Evolutionary conservation across 352 stramenopile species (phyloP).

Genomic region (Globisporangium paddicum): DNA sequence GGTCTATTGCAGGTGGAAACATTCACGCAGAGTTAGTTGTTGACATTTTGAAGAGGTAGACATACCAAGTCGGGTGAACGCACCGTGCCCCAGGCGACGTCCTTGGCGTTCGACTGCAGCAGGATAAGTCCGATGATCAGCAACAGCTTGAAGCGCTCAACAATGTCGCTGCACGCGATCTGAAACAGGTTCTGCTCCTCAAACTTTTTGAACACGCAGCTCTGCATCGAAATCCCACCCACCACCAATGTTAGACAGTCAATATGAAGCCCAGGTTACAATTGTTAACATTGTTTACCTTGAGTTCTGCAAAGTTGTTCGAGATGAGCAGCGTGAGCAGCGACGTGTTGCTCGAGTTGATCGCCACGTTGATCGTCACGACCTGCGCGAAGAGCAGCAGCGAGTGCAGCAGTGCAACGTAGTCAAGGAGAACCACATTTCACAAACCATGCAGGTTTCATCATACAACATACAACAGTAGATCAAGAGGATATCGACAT

Average conservation of each 20-base stretch:
- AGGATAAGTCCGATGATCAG: constrained; percentile 95
- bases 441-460: neutral
- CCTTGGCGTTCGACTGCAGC: constrained; percentile 79
- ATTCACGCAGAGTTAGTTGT: neutral
- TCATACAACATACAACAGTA: neutral
- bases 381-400: constrained; percentile 96
- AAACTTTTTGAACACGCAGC: constrained; percentile 98
- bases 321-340: constrained; percentile 93
- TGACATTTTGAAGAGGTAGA: too few relatives aligned
- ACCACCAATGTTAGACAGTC: too few relatives aligned
- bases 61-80: constrained; percentile 6
- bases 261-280: neutral
- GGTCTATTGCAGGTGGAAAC: constrained; percentile 21
- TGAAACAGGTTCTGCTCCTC: constrained; percentile 97
- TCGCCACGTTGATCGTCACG: constrained; percentile 96
- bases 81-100: constrained; percentile 77
- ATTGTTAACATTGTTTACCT: constrained; percentile 35
- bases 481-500: constrained; percentile 54
- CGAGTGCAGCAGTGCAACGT: constrained; percentile 79
- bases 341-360: constrained; percentile 93
- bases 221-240: too few relatives aligned
- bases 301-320: constrained; percentile 99
- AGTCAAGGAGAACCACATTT: constrained; percentile 21
- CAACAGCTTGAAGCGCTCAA: constrained; percentile 97
- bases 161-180: constrained; percentile 96